phyloP scores from a whole-genome alignment of 768 basidiomycete genomes.

The Collybia sordida region DNA sequence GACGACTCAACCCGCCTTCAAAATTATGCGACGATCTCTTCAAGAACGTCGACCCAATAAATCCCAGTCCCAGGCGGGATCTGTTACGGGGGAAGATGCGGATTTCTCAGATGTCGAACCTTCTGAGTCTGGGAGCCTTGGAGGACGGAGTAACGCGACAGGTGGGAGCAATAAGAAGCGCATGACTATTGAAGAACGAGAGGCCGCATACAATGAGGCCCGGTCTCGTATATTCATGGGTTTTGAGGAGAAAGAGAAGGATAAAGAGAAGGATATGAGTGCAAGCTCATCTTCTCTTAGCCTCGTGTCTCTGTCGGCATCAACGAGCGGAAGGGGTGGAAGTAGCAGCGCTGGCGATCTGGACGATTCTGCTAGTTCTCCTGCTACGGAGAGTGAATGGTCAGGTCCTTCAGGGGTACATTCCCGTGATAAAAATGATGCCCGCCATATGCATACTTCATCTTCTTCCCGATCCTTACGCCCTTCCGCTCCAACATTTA shows the following conservation, averaged over 20 bases:
- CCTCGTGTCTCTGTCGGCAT: conserved; percentile 66
- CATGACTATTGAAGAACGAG: conserved; percentile 82
- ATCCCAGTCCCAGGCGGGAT: conserved; percentile 70
- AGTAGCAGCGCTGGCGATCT: conserved; percentile 63
- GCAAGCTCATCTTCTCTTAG: conserved; percentile 77
- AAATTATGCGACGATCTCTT: conserved; percentile 78
- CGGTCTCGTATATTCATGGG: conserved; percentile 85
- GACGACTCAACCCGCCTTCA: conserved; percentile 71
- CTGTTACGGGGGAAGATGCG: conserved; percentile 71
- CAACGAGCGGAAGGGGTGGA: conserved; percentile 45
- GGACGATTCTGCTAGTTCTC: conserved; percentile 70
- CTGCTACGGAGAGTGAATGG: conserved; percentile 82
- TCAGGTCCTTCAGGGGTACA: conserved; percentile 52
- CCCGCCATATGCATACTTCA: conserved; percentile 46
- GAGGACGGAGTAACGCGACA: conserved; percentile 65
- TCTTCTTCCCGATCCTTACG: conserved; percentile 65
- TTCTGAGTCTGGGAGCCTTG: conserved; percentile 77
- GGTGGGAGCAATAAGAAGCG: conserved; percentile 64
- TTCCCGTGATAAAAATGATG: conserved; percentile 56
- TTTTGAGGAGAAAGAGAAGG: conserved; percentile 74
- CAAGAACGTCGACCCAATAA: conserved; percentile 50
- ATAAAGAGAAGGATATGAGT: conserved; percentile 71
- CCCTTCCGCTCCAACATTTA: conserved; percentile 48
- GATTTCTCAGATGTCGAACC: conserved; percentile 79
- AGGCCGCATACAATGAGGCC: conserved; percentile 88